phyloP scores from a whole-genome alignment of 2,329 filamentous ascomycete species.

The Cordyceps fumosorosea region DNA sequence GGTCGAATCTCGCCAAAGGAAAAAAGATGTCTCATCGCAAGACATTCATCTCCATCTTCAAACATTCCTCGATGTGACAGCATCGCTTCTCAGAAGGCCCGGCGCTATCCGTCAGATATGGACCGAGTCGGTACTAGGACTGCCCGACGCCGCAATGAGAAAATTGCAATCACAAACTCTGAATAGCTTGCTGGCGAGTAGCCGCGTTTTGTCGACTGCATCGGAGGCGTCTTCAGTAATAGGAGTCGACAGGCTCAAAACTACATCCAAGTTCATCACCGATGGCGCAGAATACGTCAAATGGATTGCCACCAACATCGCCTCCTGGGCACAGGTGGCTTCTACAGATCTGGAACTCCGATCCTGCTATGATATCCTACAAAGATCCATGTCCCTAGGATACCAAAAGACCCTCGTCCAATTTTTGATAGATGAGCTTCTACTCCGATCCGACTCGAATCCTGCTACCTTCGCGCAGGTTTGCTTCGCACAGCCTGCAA shows the following conservation, averaged over 20 bases:
- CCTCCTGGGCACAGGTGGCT: constrained; percentile 31
- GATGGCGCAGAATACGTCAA: constrained; percentile 57
- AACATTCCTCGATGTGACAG: constrained; percentile 38
- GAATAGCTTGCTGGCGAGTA: constrained; percentile 39
- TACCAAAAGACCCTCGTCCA: constrained; percentile 49
- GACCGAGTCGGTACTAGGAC: constrained; percentile 23
- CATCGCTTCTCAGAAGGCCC: constrained; percentile 33
- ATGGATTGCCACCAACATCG: constrained; percentile 67
- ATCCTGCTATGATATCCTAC: constrained; percentile 41
- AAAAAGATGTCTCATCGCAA: constrained; percentile 31
- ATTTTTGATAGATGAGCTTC: constrained; percentile 28
- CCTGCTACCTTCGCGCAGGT: constrained; percentile 23
- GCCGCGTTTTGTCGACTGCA: constrained; percentile 42
- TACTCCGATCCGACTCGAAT: constrained; percentile 25
- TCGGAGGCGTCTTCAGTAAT: constrained; percentile 50
- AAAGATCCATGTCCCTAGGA: constrained; percentile 62
- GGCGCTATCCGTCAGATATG: constrained; percentile 32
- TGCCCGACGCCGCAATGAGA: constrained; percentile 21
- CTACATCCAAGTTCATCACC: constrained; percentile 50
- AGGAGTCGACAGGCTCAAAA: constrained; percentile 25
- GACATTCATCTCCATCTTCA: constrained; percentile 38
- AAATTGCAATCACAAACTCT: constrained; percentile 31
- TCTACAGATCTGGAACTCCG: constrained; percentile 31
- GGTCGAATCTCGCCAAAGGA: constrained; percentile 38
- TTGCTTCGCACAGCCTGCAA: constrained; percentile 23